phyloP scores from a whole-genome alignment of 768 basidiomycete species.

The Pleurotus pulmonarius region DNA sequence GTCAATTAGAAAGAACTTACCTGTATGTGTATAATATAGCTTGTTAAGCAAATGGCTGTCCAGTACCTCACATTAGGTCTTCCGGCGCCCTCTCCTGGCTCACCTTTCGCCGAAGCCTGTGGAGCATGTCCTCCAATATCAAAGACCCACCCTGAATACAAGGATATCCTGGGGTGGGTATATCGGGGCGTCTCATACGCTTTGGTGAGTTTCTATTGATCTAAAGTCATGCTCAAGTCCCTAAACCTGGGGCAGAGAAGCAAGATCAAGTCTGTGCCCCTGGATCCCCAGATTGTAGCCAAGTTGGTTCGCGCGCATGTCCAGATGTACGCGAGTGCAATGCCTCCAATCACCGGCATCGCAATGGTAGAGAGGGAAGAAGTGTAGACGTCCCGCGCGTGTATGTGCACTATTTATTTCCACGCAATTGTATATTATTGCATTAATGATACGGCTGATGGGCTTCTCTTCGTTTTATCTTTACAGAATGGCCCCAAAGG shows the following conservation, averaged over 20 bases:
- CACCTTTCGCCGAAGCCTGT: background rate
- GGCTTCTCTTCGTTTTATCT: too few relatives aligned
- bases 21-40: conserved; percentile 21
- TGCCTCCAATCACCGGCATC: background rate
- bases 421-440: too few relatives aligned
- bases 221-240: background rate
- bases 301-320: conserved; percentile 39
- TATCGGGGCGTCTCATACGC: conserved; percentile 49
- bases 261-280: conserved; percentile 32
- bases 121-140: conserved; percentile 8
- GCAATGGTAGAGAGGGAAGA: conserved; percentile 3
- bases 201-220: conserved; percentile 30
- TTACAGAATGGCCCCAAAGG: too few relatives aligned
- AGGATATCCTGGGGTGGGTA: conserved; percentile 42
- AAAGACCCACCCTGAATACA: conserved; percentile 49
- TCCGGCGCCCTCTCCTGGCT: conserved; percentile 18
- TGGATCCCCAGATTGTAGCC: conserved; percentile 32
- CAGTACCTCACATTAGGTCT: conserved; percentile 33
- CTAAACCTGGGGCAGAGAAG: conserved; percentile 29
- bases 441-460: too few relatives aligned
- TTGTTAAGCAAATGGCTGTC: conserved; percentile 40
- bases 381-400: background rate
- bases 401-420: too few relatives aligned
- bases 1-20: background rate
- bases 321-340: conserved; percentile 34